Evolutionary conservation across 2,329 filamentous ascomycete species (phyloP), one percentile per base, ranked within the genome.

Genomic region (Aspergillus versicolor): DNA sequence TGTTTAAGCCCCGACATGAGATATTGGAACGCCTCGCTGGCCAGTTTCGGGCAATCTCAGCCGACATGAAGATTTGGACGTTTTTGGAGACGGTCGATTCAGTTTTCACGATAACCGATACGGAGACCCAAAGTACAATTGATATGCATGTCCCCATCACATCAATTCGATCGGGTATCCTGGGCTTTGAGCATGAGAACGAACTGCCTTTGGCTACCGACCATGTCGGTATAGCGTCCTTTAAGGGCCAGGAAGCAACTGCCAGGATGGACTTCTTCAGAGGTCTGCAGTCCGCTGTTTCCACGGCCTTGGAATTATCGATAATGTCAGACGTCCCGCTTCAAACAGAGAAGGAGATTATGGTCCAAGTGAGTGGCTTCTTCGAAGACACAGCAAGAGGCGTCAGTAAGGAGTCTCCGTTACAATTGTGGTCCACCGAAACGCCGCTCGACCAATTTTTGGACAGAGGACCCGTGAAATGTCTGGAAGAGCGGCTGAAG

Each of bases 81-180:
- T 82, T 87, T 41, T 84, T 87, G 57, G 85, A 87, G 63, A 87
- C 83, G 0, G 78, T 84, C 7, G 84, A 87, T 66, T 86, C 84
- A 1, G 78, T 79, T 1, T 73, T 87, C 4, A 81, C 81, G 0
- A 79, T 73, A 6, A 65, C 72, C 9, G 69, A 70, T 41, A 65
- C 69, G 0, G 67, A 73, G 3, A 67, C 68, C 1, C 70, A 73
- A 4, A 80, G 81, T 53, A 76, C 62, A 2, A 56, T 85, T 3
- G 82, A 82, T 63, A 85, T 87, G 57, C 82, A 82, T 7, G 84
- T 84, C 0, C 84, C 84, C 0, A 72, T 87, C 15, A 82, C 82
- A 0, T 85, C 84, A 75, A 72, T 73, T 13, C 60, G 68, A n/a
- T 73, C 70, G 3, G 70, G 68, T 0, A 52, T 72, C 30, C 52